phyloP scores from a whole-genome alignment of 371 early-diverging fungal genomes.

The Racocetra persica region DNA sequence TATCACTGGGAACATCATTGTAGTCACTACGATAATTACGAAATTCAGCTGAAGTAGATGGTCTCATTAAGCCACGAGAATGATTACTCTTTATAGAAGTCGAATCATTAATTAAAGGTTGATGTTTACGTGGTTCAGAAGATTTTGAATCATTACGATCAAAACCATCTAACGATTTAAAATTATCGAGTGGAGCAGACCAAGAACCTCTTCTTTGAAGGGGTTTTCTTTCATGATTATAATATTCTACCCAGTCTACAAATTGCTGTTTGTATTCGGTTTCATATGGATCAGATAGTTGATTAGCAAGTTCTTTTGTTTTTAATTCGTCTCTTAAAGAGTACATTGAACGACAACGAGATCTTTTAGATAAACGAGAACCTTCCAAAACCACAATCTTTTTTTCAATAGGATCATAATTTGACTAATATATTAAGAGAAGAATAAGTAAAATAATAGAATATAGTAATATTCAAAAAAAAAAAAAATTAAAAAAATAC shows the following conservation, averaged over 20 bases:
- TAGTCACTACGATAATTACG: conserved; percentile 28
- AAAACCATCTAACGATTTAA: conserved; percentile 18
- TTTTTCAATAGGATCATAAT: conserved; percentile 28
- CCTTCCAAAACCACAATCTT: conserved; percentile 38
- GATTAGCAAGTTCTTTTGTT: background rate
- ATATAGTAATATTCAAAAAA: background rate
- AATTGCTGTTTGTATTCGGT: conserved; percentile 33
- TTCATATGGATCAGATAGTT: conserved; percentile 9
- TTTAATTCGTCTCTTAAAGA: conserved; percentile 39
- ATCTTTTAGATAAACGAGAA: conserved; percentile 38
- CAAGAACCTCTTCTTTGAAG: conserved; percentile 32
- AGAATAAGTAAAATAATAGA: background rate
- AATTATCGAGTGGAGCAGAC: conserved; percentile 26
- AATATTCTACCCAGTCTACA: conserved; percentile 38
- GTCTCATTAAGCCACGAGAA: background rate
- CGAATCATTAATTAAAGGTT: conserved; percentile 14
- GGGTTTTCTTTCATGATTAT: background rate
- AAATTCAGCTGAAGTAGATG: conserved; percentile 26
- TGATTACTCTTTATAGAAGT: conserved; percentile 6
- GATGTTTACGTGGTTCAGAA: background rate
- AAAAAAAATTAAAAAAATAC: background rate
- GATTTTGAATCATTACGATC: background rate
- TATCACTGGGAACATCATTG: background rate
- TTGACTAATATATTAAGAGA: background rate
- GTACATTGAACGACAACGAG: conserved; percentile 41